Percentiles rank a stretch among this genome's conserved stretches.
Conservation (phyloP, 2,329 filamentous ascomycete genomes). For the Nectriaceae sp. region DNA sequence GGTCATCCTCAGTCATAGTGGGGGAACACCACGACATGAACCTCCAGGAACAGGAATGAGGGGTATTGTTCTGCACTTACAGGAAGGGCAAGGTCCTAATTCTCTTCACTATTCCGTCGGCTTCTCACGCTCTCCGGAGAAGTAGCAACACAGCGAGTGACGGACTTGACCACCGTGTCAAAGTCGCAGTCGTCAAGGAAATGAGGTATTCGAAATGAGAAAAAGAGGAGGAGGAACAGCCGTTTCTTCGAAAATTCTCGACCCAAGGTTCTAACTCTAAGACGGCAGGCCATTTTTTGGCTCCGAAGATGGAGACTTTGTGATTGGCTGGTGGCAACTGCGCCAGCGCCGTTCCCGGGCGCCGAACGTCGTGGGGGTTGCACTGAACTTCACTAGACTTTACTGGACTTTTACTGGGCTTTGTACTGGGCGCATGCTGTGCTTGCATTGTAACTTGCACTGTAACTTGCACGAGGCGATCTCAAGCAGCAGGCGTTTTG, state of each 20-base stretch:
- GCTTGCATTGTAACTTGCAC: no score
- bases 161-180: slow-evolving; percentile 1
- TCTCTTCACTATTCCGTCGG: not conserved
- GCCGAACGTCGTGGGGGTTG: slow-evolving; percentile 24
- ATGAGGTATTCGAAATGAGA: slow-evolving; percentile 7
- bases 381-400: not conserved
- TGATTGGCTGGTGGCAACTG: slow-evolving; percentile 17
- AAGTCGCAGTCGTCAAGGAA: slow-evolving; percentile 1
- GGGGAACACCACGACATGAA: not conserved
- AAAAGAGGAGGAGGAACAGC: slow-evolving; percentile 5
- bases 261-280: no score
- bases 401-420: no score
- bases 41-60: slow-evolving; percentile 6
- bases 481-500: no score
- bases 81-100: not conserved
- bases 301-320: slow-evolving; percentile 16
- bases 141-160: slow-evolving; percentile 25
- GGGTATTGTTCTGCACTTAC: slow-evolving; percentile 8
- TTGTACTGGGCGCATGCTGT: no score
- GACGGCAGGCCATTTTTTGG: not conserved
- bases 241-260: no score
- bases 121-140: slow-evolving; percentile 13
- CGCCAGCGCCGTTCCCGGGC: slow-evolving; percentile 17
- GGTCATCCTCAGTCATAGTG: not conserved
- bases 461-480: no score